These are phyloP conservation scores for Colletotrichum shisoi DNA, from an alignment of 2,329 filamentous ascomycete species.

Conservation along the genomic window DNA sequence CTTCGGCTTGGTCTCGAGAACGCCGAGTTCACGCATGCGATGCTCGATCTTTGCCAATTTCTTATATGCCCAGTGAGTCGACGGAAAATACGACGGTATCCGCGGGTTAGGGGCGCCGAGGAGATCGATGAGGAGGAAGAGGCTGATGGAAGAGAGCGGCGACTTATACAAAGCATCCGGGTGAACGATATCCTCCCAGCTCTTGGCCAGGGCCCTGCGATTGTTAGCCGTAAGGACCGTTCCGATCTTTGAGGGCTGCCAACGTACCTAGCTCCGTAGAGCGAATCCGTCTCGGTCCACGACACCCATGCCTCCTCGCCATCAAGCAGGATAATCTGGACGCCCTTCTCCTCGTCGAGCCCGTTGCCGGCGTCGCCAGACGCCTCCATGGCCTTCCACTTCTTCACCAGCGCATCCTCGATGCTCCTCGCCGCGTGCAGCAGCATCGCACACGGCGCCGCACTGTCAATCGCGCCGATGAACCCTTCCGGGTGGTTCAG, in stretches of 20 bases:
- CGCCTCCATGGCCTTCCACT: constrained; percentile 78
- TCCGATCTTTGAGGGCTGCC: not conserved
- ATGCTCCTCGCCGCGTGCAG: constrained; percentile 84
- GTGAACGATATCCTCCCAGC: constrained; percentile 78
- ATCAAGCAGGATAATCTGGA: constrained; percentile 90
- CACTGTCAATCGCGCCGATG: constrained; percentile 91
- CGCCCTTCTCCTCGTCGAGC: constrained; percentile 78
- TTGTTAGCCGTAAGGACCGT: constrained; percentile 10
- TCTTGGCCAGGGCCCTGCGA: constrained; percentile 72
- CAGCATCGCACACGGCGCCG: constrained; percentile 91
- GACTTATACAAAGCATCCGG: constrained; percentile 78
- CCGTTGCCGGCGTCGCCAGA: constrained; percentile 61
- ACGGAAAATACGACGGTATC: constrained; percentile 86
- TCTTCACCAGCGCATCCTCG: constrained; percentile 78
- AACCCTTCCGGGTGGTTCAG: constrained; percentile 83
- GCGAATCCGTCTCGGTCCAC: constrained; percentile 83
- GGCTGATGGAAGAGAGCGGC: constrained; percentile 78
- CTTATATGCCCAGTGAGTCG: constrained; percentile 92
- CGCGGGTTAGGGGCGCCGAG: constrained; percentile 73
- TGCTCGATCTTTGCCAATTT: constrained; percentile 76
- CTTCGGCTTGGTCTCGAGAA: constrained; percentile 68
- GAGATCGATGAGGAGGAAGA: constrained; percentile 92
- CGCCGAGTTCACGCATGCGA: constrained; percentile 71
- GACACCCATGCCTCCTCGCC: constrained; percentile 89
- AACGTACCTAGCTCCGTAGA: constrained; percentile 82